These are phyloP conservation scores for Penicillium sp. DNA, from an alignment of 2,329 filamentous ascomycete species.

Conservation along the genomic window DNA sequence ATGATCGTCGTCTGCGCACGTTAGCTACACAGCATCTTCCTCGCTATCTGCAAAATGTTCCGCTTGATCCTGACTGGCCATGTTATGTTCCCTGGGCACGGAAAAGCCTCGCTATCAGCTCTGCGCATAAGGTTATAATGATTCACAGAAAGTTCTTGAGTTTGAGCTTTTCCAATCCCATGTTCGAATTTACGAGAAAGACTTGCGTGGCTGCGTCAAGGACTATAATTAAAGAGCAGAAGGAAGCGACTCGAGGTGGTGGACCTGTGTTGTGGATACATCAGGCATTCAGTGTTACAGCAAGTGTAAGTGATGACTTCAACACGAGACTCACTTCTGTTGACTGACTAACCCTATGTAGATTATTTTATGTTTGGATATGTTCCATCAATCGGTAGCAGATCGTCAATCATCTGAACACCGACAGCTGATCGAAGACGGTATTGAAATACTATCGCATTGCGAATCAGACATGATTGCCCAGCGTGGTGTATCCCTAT, in stretches of 20 bases:
- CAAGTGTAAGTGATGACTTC: conserved; percentile 23
- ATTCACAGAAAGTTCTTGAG: conserved; percentile 46
- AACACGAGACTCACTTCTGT: too few relatives aligned
- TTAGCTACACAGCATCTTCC: conserved; percentile 37
- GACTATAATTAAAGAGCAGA: conserved; percentile 43
- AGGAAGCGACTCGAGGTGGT: conserved; percentile 32
- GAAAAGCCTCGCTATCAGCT: conserved; percentile 39
- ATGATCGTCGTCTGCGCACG: conserved; percentile 41
- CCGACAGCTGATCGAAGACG: conserved; percentile 21
- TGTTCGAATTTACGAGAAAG: conserved; percentile 46
- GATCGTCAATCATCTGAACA: conserved; percentile 21
- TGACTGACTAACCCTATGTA: conserved; percentile 3
- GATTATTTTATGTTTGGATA: conserved; percentile 42
- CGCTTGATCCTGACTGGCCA: conserved; percentile 41
- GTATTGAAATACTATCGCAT: conserved; percentile 20
- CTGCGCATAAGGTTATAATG: conserved; percentile 50
- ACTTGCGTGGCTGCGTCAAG: conserved; percentile 45
- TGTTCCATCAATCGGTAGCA: conserved; percentile 31
- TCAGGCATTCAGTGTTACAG: conserved; percentile 44
- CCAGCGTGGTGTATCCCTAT: conserved; percentile 20
- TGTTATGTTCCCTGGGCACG: conserved; percentile 44
- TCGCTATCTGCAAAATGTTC: conserved; percentile 34
- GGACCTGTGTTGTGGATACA: conserved; percentile 48
- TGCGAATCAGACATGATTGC: conserved; percentile 28
- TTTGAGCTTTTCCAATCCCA: conserved; percentile 42